A percentile compares a stretch with the other conserved stretches of the same genome.
These are phyloP conservation scores for Penicillium psychrofluorescens DNA, from an alignment of 495 filamentous ascomycete species.

Conservation along the genomic window DNA sequence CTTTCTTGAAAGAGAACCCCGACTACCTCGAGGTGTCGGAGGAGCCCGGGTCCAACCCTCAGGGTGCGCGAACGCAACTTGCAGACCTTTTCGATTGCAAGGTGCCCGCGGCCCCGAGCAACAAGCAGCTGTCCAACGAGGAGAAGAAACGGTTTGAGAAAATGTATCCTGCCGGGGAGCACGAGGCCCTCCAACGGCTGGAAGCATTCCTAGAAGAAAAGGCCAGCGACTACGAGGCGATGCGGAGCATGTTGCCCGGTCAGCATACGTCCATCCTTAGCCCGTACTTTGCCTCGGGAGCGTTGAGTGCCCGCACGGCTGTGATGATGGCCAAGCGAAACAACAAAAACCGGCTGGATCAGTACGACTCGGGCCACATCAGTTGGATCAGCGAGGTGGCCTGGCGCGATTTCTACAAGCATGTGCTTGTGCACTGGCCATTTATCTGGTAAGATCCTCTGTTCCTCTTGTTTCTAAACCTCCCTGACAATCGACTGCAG, in stretches of 20 bases:
- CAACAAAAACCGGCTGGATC: slow-evolving; percentile 67
- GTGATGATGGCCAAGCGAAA: slow-evolving; percentile 55
- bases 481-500: slow-evolving; percentile 26
- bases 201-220: slow-evolving; percentile 64
- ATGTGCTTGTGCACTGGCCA: slow-evolving; percentile 81
- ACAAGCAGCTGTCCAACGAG: slow-evolving; percentile 53
- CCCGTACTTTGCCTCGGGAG: slow-evolving; percentile 71
- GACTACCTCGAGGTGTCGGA: slow-evolving; percentile 55
- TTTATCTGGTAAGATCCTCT: slow-evolving; percentile 63
- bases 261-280: slow-evolving; percentile 67
- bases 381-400: slow-evolving; percentile 84
- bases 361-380: slow-evolving; percentile 58
- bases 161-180: slow-evolving; percentile 76
- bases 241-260: slow-evolving; percentile 52
- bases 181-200: slow-evolving; percentile 61
- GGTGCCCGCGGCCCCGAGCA: slow-evolving; percentile 58
- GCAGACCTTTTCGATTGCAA: slow-evolving; percentile 52
- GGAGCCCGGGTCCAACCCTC: slow-evolving; percentile 54
- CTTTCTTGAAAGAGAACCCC: slow-evolving; percentile 59
- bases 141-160: slow-evolving; percentile 49
- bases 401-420: slow-evolving; percentile 91
- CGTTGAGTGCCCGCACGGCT: slow-evolving; percentile 69
- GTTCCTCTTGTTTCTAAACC: neutral
- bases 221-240: slow-evolving; percentile 51
- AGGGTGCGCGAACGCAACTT: slow-evolving; percentile 43